Evolutionary conservation across 352 stramenopile species (phyloP).

Genomic region (Thalassiosira hispida): DNA sequence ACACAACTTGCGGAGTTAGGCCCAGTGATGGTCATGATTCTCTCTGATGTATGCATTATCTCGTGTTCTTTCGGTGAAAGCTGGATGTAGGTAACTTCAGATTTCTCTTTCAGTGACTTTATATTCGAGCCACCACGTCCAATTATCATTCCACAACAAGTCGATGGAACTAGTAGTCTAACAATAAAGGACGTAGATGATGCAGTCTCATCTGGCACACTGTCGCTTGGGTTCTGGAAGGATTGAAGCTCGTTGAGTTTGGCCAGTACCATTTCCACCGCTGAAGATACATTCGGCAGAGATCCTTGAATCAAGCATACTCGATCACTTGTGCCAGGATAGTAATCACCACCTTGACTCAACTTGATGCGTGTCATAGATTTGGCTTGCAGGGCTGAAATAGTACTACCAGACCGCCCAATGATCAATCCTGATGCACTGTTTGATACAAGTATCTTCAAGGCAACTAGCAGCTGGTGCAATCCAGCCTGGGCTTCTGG

Average conservation of each 20-base stretch:
- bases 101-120: constrained; percentile 70
- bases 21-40: constrained; percentile 69
- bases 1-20: constrained; percentile 52
- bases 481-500: constrained; percentile 2
- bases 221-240: constrained; percentile 10
- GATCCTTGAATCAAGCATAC: constrained; percentile 79
- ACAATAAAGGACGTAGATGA: constrained; percentile 61
- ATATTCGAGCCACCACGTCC: constrained; percentile 74
- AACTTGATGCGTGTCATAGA: constrained; percentile 76
- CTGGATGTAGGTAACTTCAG: constrained; percentile 64
- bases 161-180: constrained; percentile 67
- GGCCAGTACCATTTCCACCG: constrained; percentile 62
- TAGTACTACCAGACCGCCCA: constrained; percentile 70
- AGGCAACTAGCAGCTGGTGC: constrained; percentile 35
- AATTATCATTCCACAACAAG: constrained; percentile 80
- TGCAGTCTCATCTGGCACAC: neutral
- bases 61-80: constrained; percentile 66
- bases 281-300: constrained; percentile 60
- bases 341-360: constrained; percentile 74
- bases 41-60: constrained; percentile 53
- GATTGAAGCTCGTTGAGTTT: constrained; percentile 63
- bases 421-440: constrained; percentile 78
- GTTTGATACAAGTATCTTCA: constrained; percentile 79
- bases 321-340: constrained; percentile 67
- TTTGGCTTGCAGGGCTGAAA: constrained; percentile 70